Conservation (phyloP, 352 stramenopile genomes). For the Phytophthora hybrid region DNA sequence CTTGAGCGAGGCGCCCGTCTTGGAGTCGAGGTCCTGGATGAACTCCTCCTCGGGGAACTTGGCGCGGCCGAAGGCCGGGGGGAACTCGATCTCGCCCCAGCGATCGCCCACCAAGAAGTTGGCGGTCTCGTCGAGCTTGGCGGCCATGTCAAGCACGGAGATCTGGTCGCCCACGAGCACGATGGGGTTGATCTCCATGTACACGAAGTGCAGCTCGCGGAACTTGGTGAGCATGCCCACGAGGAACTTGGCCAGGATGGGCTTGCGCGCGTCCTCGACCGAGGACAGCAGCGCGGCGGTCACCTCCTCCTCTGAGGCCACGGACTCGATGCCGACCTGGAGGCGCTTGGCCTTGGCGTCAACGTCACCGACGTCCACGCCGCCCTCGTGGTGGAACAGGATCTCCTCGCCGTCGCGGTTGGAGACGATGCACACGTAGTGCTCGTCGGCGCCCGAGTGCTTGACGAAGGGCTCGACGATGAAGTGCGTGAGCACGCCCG, state of each 20-base stretch:
- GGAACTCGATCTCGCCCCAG: conserved; percentile 96
- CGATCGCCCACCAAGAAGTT: conserved; percentile 93
- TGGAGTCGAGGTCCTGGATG: conserved; percentile 95
- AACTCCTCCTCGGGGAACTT: conserved; percentile 97
- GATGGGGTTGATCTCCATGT: conserved; percentile 99
- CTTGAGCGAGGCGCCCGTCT: conserved; percentile 97
- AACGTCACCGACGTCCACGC: conserved; percentile 96
- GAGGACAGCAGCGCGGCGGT: conserved; percentile 75
- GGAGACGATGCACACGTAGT: conserved; percentile 97
- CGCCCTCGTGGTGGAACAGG: conserved; percentile 96
- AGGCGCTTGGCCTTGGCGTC: conserved; percentile 94
- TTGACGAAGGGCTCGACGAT: conserved; percentile 98
- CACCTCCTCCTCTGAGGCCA: conserved; percentile 80
- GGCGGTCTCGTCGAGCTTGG: conserved; percentile 97
- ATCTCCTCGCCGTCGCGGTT: conserved; percentile 96
- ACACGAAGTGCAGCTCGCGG: conserved; percentile 96
- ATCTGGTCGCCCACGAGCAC: conserved; percentile 94
- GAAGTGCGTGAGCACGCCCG: conserved; percentile 95
- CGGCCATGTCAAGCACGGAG: conserved; percentile 95
- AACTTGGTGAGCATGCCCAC: conserved; percentile 93
- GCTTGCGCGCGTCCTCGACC: conserved; percentile 82
- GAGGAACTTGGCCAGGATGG: conserved; percentile 91
- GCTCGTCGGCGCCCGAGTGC: conserved; percentile 93
- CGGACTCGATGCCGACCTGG: conserved; percentile 83
- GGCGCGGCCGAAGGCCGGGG: conserved; percentile 94